phyloP scores from a whole-genome alignment of 2,329 filamentous ascomycete species.

The Akanthomyces lecanii region DNA sequence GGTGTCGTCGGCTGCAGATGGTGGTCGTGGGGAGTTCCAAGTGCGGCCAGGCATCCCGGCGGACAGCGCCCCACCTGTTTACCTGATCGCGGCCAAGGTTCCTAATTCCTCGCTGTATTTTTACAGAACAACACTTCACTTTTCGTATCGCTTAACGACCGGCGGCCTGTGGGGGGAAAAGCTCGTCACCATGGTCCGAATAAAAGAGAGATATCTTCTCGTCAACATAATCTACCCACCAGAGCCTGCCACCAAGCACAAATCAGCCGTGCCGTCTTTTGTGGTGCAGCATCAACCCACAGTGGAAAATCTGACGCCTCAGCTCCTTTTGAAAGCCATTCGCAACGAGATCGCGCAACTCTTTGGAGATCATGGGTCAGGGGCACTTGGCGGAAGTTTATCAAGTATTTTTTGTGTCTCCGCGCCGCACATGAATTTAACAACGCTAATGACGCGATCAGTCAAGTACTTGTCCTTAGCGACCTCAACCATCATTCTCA shows the following conservation, averaged over 20 bases:
- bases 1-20: background rate
- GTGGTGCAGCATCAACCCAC: conserved; percentile 78
- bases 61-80: background rate
- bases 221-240: conserved; percentile 87
- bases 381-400: conserved; percentile 65
- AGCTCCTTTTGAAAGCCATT: conserved; percentile 63
- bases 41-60: background rate
- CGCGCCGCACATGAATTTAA: background rate
- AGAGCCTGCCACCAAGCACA: conserved; percentile 34
- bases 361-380: conserved; percentile 86
- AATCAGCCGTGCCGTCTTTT: conserved; percentile 49
- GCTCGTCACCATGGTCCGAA: conserved; percentile 70
- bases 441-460: conserved; percentile 30
- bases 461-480: conserved; percentile 90
- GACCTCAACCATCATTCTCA: conserved; percentile 91
- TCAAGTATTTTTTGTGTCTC: conserved; percentile 47
- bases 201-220: conserved; percentile 95
- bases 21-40: background rate
- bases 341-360: conserved; percentile 65
- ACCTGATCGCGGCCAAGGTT: background rate
- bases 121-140: background rate
- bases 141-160: background rate
- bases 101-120: background rate
- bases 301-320: conserved; percentile 63
- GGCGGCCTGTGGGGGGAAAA: too few relatives aligned